Evolutionary conservation across 148 eudicot species (phyloP).

Genomic region (Rhododendron vialii): DNA sequence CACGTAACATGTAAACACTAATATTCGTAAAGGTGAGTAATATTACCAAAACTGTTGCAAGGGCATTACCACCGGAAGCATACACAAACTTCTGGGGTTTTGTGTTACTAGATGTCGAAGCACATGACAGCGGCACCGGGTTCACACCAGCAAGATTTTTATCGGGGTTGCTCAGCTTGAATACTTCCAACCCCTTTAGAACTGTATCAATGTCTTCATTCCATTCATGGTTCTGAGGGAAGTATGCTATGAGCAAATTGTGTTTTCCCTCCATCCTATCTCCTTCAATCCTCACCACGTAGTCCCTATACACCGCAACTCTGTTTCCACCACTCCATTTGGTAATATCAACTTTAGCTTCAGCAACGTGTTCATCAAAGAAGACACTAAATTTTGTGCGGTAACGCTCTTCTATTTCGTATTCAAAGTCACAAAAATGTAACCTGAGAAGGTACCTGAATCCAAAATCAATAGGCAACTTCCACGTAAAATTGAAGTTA

Average conservation of each 20-base stretch:
- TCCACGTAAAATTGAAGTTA: conserved; percentile 22
- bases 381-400: conserved; percentile 13
- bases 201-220: neutral
- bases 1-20: neutral
- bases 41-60: neutral
- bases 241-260: neutral
- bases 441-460: conserved; percentile 15
- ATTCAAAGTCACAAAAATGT: conserved; percentile 26
- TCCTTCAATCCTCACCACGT: neutral
- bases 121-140: neutral
- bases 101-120: neutral
- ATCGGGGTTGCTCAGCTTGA: conserved; percentile 13
- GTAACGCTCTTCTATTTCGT: conserved; percentile 2
- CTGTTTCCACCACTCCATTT: neutral
- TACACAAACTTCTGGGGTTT: neutral
- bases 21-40: neutral
- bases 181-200: conserved; percentile 23
- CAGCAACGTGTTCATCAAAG: conserved; percentile 19
- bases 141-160: conserved; percentile 7
- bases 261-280: neutral
- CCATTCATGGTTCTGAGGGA: neutral
- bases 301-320: conserved; percentile 13
- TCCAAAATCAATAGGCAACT: conserved; percentile 29
- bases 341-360: conserved; percentile 8
- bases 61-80: neutral